Percentiles rank a stretch among this genome's conserved stretches.
These are phyloP conservation scores for Boehmeria nivea DNA, from an alignment of 306 rosid genomes.

Conservation along the genomic window DNA sequence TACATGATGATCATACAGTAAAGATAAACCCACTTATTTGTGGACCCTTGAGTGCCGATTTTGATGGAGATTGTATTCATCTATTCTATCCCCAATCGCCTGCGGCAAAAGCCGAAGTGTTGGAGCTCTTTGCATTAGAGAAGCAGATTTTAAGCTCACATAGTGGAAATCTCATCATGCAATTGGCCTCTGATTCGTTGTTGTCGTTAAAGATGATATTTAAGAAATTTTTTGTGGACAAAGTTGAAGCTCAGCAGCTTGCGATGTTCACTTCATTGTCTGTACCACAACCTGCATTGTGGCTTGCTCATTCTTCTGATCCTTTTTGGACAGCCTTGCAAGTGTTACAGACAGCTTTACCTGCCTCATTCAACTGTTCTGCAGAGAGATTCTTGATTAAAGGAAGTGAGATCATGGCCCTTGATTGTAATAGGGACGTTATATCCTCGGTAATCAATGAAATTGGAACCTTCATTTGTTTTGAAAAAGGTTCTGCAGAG, in stretches of 20 bases:
- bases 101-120: conserved; percentile 86
- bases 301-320: conserved; percentile 36
- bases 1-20: conserved; percentile 82
- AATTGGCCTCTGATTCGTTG: conserved; percentile 59
- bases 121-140: conserved; percentile 83
- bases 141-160: conserved; percentile 93
- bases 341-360: conserved; percentile 69
- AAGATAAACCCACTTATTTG: conserved; percentile 93
- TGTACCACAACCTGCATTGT: conserved; percentile 61
- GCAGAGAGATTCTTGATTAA: conserved; percentile 59
- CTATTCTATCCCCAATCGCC: conserved; percentile 89
- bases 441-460: conserved; percentile 61
- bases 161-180: conserved; percentile 77
- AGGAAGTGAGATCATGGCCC: conserved; percentile 51
- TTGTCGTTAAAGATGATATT: conserved; percentile 65
- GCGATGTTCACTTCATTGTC: conserved; percentile 66
- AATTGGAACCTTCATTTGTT: conserved; percentile 71
- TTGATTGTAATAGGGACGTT: conserved; percentile 48
- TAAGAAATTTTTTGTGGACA: conserved; percentile 39
- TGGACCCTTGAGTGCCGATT: conserved; percentile 91
- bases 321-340: conserved; percentile 80
- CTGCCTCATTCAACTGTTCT: conserved; percentile 48
- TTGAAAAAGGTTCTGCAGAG: conserved; percentile 70
- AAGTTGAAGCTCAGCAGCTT: conserved; percentile 56
- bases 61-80: conserved; percentile 93